Evolutionary conservation across 768 basidiomycete species (phyloP).

Genomic region (Boletus pseudo-olivaceus): DNA sequence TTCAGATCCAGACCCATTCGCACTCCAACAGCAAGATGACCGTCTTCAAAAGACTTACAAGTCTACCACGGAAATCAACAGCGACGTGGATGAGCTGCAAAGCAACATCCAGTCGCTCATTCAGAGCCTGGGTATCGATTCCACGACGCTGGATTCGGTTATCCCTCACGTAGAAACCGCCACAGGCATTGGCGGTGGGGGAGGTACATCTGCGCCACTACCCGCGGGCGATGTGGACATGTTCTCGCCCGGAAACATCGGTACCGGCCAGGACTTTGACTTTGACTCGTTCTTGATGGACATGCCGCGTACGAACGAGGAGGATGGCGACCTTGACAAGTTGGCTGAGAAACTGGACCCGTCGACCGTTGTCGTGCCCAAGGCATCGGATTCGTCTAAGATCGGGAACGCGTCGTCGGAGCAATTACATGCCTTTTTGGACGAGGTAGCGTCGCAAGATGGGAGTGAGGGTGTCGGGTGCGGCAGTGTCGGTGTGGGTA

Average conservation of each 20-base stretch:
- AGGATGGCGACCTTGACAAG: constrained; percentile 31
- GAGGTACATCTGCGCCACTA: not conserved
- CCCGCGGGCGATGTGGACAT: constrained; percentile 14
- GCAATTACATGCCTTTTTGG: constrained; percentile 41
- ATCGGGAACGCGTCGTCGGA: constrained; percentile 33
- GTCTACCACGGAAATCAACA: constrained; percentile 60
- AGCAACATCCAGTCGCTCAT: constrained; percentile 69
- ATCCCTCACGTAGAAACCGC: constrained; percentile 3
- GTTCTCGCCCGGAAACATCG: constrained; percentile 11
- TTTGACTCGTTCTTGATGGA: constrained; percentile 41
- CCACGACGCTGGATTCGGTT: constrained; percentile 26
- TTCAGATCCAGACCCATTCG: constrained; percentile 31
- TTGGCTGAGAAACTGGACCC: constrained; percentile 34
- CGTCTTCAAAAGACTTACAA: constrained; percentile 56
- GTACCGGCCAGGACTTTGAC: constrained; percentile 30
- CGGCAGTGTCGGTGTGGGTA: not conserved
- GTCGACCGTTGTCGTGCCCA: constrained; percentile 29
- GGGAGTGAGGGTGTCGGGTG: constrained; percentile 11
- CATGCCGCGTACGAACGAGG: constrained; percentile 31
- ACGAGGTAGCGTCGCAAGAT: constrained; percentile 39
- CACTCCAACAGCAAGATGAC: constrained; percentile 37
- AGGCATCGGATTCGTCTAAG: constrained; percentile 25
- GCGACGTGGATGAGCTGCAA: constrained; percentile 69
- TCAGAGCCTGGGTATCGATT: constrained; percentile 64
- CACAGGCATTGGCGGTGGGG: constrained; percentile 10